Evolutionary conservation across 306 rosid genomes (phyloP), one percentile per base, ranked within the genome.

Genomic region (Vicia sativa): DNA sequence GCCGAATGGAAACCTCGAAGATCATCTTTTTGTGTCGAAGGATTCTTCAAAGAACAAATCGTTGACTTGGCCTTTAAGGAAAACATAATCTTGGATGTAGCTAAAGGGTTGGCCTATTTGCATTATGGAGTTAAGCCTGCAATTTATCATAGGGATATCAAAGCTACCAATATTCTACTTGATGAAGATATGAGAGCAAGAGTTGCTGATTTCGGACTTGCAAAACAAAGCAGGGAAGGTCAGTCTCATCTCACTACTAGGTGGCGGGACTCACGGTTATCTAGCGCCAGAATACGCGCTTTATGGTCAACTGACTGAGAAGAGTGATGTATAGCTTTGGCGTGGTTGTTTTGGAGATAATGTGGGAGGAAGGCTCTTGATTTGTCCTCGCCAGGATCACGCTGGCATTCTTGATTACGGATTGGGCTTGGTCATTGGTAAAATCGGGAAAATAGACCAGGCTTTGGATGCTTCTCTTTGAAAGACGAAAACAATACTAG

Each of bases 181-280:
- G 97, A 87, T 79, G 89, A 49, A 0, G 99, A 90, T 65, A 85
- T 90, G 95, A 83, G 87, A 44, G 99, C 97, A 1, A 86, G 96
- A 75, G 97, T 93, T 48, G 99, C 97, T 0, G 99, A 90, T 84
- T 93, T 93, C 19, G 99, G 99, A 48, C 99, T 93, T 25, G 99
- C 90, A 0, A 93, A 83, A 56, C 99, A 93, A 71, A 88, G 83
- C 72, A 74, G 82, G 84, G 97, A 93, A 70, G 99, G 99, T 13
- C 96, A 90, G 80, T 93, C 99, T 74, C 97, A 93, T 88, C 91
- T 93, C 61, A 88, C 99, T 14, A 93, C 99, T 8, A 82, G 76
- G 99, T 93, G 53, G 99, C 99, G 99, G 99, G 50, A 90, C 99
- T 67, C 99, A 93, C 11, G 99, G 99, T 18, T 95, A 95, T 82